These are phyloP conservation scores for Verticillium zaregamsianum DNA, from an alignment of 2,329 filamentous ascomycete genomes.

Conservation along the genomic window DNA sequence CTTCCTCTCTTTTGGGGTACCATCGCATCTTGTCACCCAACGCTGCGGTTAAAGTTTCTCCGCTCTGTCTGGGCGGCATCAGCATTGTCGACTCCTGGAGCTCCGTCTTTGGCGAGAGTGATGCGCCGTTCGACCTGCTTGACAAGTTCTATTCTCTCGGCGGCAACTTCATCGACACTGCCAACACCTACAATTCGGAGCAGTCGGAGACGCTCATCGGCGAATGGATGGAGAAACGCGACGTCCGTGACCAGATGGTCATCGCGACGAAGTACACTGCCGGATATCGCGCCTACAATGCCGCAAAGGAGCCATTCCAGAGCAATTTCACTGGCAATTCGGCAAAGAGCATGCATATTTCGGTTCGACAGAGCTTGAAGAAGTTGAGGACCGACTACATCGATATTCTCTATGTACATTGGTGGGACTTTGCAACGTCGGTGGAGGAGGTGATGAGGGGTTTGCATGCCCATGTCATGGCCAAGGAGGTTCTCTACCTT, in stretches of 20 bases:
- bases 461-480: constrained; percentile 32
- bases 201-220: constrained; percentile 55
- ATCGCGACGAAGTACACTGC: constrained; percentile 53
- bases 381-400: constrained; percentile 40
- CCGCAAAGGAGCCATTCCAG: constrained; percentile 29
- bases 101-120: constrained; percentile 15
- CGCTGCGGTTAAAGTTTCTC: constrained; percentile 16
- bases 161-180: constrained; percentile 66
- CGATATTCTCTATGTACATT: constrained; percentile 39
- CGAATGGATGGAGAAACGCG: constrained; percentile 46
- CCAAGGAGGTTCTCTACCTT: constrained; percentile 35
- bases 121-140: constrained; percentile 49
- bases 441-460: constrained; percentile 37
- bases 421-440: constrained; percentile 35
- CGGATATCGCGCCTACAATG: constrained; percentile 32
- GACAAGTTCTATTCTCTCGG: constrained; percentile 52
- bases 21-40: constrained; percentile 17
- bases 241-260: constrained; percentile 48
- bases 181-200: constrained; percentile 52
- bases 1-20: constrained; percentile 13
- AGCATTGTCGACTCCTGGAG: constrained; percentile 17
- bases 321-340: constrained; percentile 39
- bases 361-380: constrained; percentile 33
- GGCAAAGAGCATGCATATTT: constrained; percentile 33
- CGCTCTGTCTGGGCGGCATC: constrained; percentile 19